phyloP scores from a whole-genome alignment of 31 red algal species.

The Asparagopsis taxiformis region DNA sequence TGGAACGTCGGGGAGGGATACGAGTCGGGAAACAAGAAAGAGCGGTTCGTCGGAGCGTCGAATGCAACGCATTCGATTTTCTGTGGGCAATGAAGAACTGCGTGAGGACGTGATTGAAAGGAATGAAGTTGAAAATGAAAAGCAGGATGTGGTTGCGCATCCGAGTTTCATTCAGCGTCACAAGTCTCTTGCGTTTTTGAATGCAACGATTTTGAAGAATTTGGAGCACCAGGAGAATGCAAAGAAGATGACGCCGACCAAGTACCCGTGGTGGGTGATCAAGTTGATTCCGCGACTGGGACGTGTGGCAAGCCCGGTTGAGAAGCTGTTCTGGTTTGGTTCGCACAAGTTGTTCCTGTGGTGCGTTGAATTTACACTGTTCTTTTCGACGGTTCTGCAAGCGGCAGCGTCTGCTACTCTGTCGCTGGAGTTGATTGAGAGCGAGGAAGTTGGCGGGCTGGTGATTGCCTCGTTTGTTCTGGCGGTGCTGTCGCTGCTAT shows the following conservation, averaged over 20 bases:
- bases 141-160: background rate
- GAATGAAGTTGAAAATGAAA: background rate
- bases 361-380: constrained; percentile 75
- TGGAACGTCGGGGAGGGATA: too few species aligned
- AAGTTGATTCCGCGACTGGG: constrained; percentile 55
- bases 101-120: background rate
- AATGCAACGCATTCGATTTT: too few species aligned
- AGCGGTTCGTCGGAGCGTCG: too few species aligned
- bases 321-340: constrained; percentile 88
- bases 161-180: constrained; percentile 11
- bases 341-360: constrained; percentile 84
- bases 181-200: constrained; percentile 21
- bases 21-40: too few species aligned
- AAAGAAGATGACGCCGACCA: constrained; percentile 22
- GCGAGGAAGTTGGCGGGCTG: constrained; percentile 5
- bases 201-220: constrained; percentile 57
- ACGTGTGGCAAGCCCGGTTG: constrained; percentile 54
- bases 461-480: constrained; percentile 49
- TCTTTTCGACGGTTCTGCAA: constrained; percentile 78
- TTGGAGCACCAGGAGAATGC: constrained; percentile 36
- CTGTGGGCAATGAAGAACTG: too few species aligned
- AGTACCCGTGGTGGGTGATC: constrained; percentile 38
- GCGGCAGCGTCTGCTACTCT: constrained; percentile 42
- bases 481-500: constrained; percentile 32
- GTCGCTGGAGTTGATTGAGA: constrained; percentile 20